These are phyloP conservation scores for Isatis tinctoria DNA, from an alignment of 345 rosid species.

Conservation along the genomic window DNA sequence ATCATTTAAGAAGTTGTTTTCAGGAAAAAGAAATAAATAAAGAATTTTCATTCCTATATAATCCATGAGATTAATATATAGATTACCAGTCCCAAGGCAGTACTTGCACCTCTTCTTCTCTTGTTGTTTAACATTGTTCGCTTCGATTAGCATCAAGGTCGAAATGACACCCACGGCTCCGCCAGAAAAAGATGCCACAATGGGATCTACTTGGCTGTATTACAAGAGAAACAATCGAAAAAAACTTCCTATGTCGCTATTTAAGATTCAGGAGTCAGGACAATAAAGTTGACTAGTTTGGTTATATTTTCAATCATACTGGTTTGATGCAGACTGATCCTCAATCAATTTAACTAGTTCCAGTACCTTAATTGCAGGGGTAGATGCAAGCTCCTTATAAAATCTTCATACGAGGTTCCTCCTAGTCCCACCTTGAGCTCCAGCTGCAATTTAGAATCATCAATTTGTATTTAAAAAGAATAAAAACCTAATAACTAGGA, in stretches of 20 bases:
- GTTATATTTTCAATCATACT: neutral
- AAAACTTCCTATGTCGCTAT: neutral
- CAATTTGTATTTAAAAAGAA: neutral
- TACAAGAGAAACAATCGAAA: slow-evolving; percentile 2
- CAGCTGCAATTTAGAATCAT: slow-evolving; percentile 47
- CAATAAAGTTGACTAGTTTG: neutral
- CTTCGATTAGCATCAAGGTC: slow-evolving; percentile 92
- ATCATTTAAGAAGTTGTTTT: neutral
- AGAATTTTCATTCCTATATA: neutral
- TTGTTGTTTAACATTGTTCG: slow-evolving; percentile 81
- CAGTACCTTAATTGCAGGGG: slow-evolving; percentile 84
- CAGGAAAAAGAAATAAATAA: neutral
- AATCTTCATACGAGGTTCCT: slow-evolving; percentile 95
- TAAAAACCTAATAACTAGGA: neutral
- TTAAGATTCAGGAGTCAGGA: slow-evolving; percentile 16
- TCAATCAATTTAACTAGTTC: slow-evolving; percentile 1
- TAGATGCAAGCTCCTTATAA: slow-evolving; percentile 70
- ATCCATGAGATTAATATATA: neutral
- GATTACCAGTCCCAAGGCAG: slow-evolving; percentile 83
- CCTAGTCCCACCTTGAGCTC: slow-evolving; percentile 87
- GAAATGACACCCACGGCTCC: slow-evolving; percentile 98
- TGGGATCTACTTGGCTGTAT: slow-evolving; percentile 94
- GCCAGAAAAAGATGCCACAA: slow-evolving; percentile 94
- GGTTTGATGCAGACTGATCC: neutral
- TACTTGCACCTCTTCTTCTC: slow-evolving; percentile 95